Percentiles rank a stretch among this genome's conserved stretches.
phyloP scores from a whole-genome alignment of 225 moss, liverwort and hornwort species.

The Sphagnum tenellum region DNA sequence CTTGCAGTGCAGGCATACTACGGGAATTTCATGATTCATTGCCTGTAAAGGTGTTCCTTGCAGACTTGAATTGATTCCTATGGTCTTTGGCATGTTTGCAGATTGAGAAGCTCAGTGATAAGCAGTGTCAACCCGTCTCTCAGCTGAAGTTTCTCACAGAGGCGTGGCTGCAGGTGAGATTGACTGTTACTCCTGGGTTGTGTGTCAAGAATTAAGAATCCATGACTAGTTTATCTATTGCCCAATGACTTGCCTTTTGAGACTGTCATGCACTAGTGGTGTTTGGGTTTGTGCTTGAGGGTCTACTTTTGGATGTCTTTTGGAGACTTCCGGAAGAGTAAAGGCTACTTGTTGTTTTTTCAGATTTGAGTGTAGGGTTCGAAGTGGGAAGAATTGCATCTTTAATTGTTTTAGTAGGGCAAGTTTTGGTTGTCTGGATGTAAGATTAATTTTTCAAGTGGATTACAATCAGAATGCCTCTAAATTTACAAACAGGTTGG shows the following conservation, averaged over 20 bases:
- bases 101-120: slow-evolving; percentile 97
- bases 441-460: too few relatives aligned
- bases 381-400: neutral
- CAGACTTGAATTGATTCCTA: neutral
- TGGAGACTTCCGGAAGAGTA: too few relatives aligned
- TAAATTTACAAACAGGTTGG: too few relatives aligned
- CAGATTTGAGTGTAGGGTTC: neutral
- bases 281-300: slow-evolving; percentile 2
- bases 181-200: too few relatives aligned
- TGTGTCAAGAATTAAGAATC: too few relatives aligned
- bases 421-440: too few relatives aligned
- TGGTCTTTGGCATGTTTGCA: slow-evolving; percentile 10
- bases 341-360: neutral
- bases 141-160: slow-evolving; percentile 98
- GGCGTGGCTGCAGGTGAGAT: slow-evolving; percentile 75
- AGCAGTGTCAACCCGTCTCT: slow-evolving; percentile 96
- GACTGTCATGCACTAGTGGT: too few relatives aligned
- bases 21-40: neutral
- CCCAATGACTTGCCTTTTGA: too few relatives aligned
- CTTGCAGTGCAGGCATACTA: too few relatives aligned
- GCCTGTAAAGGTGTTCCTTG: neutral
- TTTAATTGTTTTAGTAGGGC: too few relatives aligned
- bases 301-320: neutral
- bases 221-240: too few relatives aligned
- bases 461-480: too few relatives aligned